Evolutionary conservation across 441 rosid species (phyloP), one percentile per base, ranked within the genome.

Genomic region (Populus tomentosa): DNA sequence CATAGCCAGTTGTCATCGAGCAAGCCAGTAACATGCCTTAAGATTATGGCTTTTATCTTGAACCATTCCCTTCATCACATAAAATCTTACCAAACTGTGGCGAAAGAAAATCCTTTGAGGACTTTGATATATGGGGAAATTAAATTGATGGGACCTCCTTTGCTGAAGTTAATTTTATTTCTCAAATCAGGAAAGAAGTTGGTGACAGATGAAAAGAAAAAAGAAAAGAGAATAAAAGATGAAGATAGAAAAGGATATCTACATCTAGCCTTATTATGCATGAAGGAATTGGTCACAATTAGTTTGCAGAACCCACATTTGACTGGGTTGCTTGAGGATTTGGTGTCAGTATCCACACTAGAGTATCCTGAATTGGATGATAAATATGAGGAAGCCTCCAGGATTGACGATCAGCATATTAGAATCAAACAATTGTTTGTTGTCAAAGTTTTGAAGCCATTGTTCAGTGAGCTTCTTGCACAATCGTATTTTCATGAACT

Each of bases 161-260:
- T 94, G 85, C 83, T 94, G 83, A 87, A 90, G 86, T 71, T 94
- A 76, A 83, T 86, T 67, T 84, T 90, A 79, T 71, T 84, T 84
- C 89, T 90, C 71, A 89, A 82, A 75, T 75, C 85, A 7, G 86
- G 89, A 40, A 76, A 75, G 68, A 82, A 66, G 73, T 53, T 78
- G 68, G 72, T 62, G 67, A 77, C 76, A 62, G 75, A 75, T 79
- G 86, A 82, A 65, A 86, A 82, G 82, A 84, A 80, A 83, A 85
- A 81, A 81, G 85, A 84, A 40, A 89, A 81, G 46, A 87, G 83
- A 46, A 86, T 71, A 65, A 90, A 84, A 73, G 84, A 79, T 79
- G 95, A 92, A 75, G 86, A 82, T 62, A 84, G 84, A 80, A 91
- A 88, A 84, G 89, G 87, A 71, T 80, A 84, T 82, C 82, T 90